Evolutionary conservation across 768 basidiomycete genomes (phyloP), one percentile per base, ranked within the genome.

Genomic region (Leccinum subgranulosum): DNA sequence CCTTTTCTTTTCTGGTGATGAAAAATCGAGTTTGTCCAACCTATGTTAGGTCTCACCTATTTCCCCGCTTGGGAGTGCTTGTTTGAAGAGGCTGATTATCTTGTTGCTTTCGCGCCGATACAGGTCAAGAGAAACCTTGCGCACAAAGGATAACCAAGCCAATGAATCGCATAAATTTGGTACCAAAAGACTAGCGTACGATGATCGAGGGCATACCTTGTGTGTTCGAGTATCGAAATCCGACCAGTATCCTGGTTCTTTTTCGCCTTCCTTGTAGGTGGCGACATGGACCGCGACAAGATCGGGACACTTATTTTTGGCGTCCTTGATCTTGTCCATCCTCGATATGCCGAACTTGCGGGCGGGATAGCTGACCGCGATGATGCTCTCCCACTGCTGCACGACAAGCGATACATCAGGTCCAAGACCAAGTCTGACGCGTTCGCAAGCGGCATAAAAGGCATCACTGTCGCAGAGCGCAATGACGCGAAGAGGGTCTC

Each of bases 281-380:
- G 95, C 94, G 15, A 96, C 94, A 75, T 99, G 96, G 7, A 97
- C 88, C 4, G 92, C 84, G 33, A 84, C 77, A 8, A 98, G 75
- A 51, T 92, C 75, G 0, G 96, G 95, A 70, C 95, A 98, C 61
- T 84, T 83, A 72, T 89, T 86, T 74, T 85, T 80, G 7, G 96
- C 92, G 48, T 95, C 91, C 66, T 86, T 81, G 57, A 86, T 76
- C 69, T 85, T 87, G 72, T 87, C 88, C 84, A 93, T 91, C 48
- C 96, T 77, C n/a, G 92, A 91, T 64, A 99, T 95, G 5, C 95
- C 96, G 68, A 82, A 98, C 66, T 85, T 85, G 60, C 97, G 83
- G 0, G 97, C 96, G 5, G 94, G 87, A 68, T 99, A 98, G 73
- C 95, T 98, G 60, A 98, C 89, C 0, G 97, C 97, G 57, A 99